Evolutionary conservation across 2,329 filamentous ascomycete species (phyloP).

Genomic region (Fusarium hostae): DNA sequence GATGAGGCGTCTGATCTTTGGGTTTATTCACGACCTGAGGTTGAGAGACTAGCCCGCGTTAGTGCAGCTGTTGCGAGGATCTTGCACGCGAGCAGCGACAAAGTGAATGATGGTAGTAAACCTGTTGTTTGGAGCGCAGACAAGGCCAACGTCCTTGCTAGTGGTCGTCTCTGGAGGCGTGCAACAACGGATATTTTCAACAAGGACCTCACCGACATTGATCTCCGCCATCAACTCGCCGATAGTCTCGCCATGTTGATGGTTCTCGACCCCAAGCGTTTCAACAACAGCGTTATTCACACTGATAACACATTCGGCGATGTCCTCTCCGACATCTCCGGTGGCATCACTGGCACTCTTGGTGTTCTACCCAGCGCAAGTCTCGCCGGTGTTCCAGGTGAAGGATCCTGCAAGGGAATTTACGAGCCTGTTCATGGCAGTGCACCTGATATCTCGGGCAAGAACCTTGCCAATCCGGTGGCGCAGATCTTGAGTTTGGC

Average conservation of each 20-base stretch:
- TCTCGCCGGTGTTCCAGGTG: constrained; percentile 54
- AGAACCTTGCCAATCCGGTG: constrained; percentile 78
- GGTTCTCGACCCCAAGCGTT: constrained; percentile 57
- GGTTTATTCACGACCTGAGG: constrained; percentile 57
- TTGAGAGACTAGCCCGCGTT: constrained; percentile 60
- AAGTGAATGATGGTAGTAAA: constrained; percentile 43
- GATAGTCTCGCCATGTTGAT: constrained; percentile 62
- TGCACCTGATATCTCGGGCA: constrained; percentile 78
- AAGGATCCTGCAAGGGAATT: constrained; percentile 70
- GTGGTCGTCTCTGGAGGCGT: constrained; percentile 59
- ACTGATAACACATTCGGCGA: constrained; percentile 62
- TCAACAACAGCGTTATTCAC: constrained; percentile 59
- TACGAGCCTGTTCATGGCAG: constrained; percentile 82
- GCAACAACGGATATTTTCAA: constrained; percentile 55
- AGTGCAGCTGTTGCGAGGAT: constrained; percentile 57
- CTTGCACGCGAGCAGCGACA: constrained; percentile 36
- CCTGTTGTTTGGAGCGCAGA: constrained; percentile 60
- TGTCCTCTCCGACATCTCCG: constrained; percentile 58
- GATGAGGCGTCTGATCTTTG: constrained; percentile 60
- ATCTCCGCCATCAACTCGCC: constrained; percentile 57
- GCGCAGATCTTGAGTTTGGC: constrained; percentile 77
- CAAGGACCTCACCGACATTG: constrained; percentile 56
- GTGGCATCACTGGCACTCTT: constrained; percentile 58
- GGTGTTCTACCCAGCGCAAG: constrained; percentile 59
- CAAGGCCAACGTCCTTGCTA: constrained; percentile 65